Percentiles rank a stretch among this genome's conserved stretches.
Conservation (phyloP, 306 rosid species). For the Vicia sativa region DNA sequence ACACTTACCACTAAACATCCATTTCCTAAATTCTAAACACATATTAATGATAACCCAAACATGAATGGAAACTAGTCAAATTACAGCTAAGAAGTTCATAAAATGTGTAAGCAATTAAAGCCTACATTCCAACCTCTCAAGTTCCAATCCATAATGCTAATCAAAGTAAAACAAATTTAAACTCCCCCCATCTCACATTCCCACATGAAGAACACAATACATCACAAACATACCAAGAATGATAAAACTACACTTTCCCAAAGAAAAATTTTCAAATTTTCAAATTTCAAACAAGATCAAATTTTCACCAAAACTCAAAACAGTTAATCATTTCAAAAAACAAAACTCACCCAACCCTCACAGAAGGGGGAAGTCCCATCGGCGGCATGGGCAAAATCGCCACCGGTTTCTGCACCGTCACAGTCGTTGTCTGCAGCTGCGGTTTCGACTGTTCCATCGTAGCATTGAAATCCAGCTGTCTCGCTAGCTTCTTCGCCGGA, state of each 20-base stretch:
- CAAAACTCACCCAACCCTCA: conserved; percentile 73
- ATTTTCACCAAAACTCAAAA: not conserved
- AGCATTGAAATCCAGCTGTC: conserved; percentile 94
- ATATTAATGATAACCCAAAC: conserved; percentile 19
- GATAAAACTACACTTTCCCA: not conserved
- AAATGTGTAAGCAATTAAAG: conserved; percentile 9
- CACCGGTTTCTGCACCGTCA: conserved; percentile 41
- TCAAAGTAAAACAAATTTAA: conserved; percentile 7
- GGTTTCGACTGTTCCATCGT: conserved; percentile 51
- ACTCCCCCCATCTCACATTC: no score
- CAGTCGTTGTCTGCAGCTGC: conserved; percentile 38
- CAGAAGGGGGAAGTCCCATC: conserved; percentile 47
- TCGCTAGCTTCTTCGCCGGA: conserved; percentile 85
- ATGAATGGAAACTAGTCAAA: conserved; percentile 8
- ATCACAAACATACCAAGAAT: conserved; percentile 14
- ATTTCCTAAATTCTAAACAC: conserved; percentile 7
- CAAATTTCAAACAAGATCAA: not conserved
- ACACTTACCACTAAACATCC: not conserved
- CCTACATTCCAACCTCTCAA: not conserved
- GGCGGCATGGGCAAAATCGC: conserved; percentile 47
- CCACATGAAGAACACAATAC: not conserved
- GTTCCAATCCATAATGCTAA: conserved; percentile 6
- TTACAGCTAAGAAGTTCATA: conserved; percentile 29
- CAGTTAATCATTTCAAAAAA: conserved; percentile 23
- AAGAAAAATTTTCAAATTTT: not conserved